Conservation (phyloP, 106 monocot species). For the Allium sativum region DNA sequence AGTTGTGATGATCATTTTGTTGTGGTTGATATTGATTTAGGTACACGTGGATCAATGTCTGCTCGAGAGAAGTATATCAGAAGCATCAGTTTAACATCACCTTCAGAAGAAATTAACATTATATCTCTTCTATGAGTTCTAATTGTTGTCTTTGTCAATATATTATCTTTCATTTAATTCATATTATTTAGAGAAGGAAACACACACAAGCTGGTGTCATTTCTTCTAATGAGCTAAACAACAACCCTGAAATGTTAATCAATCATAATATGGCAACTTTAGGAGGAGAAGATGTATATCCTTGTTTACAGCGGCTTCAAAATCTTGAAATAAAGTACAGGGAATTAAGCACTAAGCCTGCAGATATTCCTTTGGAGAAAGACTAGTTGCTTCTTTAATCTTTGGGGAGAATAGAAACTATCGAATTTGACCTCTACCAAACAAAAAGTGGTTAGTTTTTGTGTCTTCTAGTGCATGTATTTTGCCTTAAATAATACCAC, state of each 20-base stretch:
- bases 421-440: conserved; percentile 76
- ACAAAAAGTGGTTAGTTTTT: conserved; percentile 64
- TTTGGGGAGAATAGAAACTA: conserved; percentile 60
- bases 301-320: conserved; percentile 66
- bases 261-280: conserved; percentile 9
- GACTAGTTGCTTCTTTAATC: conserved; percentile 55
- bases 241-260: neutral
- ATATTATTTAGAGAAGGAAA: conserved; percentile 14
- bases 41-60: conserved; percentile 8
- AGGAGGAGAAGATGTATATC: conserved; percentile 24
- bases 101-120: conserved; percentile 16
- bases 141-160: conserved; percentile 28
- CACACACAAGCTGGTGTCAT: conserved; percentile 13
- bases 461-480: neutral
- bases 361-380: conserved; percentile 71
- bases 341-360: conserved; percentile 51
- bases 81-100: neutral
- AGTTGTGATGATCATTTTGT: conserved; percentile 23
- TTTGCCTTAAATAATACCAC: neutral
- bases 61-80: neutral
- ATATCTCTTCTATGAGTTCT: conserved; percentile 19
- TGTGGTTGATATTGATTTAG: conserved; percentile 18
- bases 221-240: conserved; percentile 12
- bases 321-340: conserved; percentile 46
- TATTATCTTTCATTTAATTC: conserved; percentile 19